These are phyloP conservation scores for Sambucus nigra DNA, from an alignment of 129 eudicot genomes.

Conservation along the genomic window DNA sequence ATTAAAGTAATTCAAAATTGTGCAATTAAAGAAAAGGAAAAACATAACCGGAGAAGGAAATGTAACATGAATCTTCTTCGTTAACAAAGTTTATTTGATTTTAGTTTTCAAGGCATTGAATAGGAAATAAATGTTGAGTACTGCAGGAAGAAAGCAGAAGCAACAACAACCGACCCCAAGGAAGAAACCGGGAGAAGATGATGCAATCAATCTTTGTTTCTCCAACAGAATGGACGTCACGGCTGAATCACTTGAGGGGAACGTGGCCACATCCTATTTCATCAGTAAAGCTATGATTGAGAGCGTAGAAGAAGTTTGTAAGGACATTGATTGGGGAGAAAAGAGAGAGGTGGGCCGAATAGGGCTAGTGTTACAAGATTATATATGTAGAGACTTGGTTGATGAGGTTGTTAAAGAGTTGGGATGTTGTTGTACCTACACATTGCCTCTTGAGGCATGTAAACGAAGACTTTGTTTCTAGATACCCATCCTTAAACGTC, in stretches of 20 bases:
- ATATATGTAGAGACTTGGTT: constrained; percentile 34
- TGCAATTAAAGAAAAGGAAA: too few species aligned
- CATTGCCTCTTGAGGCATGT: constrained; percentile 35
- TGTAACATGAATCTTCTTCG: too few species aligned
- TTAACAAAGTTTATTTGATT: neutral
- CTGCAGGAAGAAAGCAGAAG: constrained; percentile 9
- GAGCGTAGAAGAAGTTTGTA: constrained; percentile 38
- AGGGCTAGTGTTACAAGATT: constrained; percentile 32
- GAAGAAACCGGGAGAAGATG: constrained; percentile 33
- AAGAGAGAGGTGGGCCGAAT: constrained; percentile 36
- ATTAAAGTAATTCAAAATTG: too few species aligned
- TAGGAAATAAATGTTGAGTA: neutral
- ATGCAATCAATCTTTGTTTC: constrained; percentile 3
- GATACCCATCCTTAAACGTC: too few species aligned
- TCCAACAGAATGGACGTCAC: neutral
- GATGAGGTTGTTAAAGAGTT: constrained; percentile 36
- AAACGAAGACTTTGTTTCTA: constrained; percentile 33
- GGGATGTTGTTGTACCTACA: neutral
- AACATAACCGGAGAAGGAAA: too few species aligned
- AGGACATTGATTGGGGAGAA: constrained; percentile 36
- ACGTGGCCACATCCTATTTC: constrained; percentile 11
- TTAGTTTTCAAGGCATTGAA: neutral
- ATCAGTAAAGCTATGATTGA: constrained; percentile 30
- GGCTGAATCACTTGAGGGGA: neutral
- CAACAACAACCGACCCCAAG: constrained; percentile 2